A percentile compares a stretch with the other conserved stretches of the same genome.
phyloP scores from a whole-genome alignment of 2,329 filamentous ascomycete species.

The Fusarium gaditjirri region DNA sequence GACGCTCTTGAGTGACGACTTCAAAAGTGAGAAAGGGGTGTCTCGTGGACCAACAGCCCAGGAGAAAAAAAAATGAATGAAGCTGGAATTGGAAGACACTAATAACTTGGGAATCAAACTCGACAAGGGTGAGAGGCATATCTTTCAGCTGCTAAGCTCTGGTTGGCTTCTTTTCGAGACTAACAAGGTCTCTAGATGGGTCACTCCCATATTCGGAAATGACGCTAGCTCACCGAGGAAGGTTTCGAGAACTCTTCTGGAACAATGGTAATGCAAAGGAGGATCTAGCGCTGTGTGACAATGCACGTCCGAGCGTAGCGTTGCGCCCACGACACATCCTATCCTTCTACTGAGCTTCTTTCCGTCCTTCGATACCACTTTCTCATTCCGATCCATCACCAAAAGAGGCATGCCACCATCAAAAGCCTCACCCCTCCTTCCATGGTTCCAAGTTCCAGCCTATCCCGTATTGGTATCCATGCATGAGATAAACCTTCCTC shows the following conservation, averaged over 20 bases:
- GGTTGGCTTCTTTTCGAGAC: constrained; percentile 45
- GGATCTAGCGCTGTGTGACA: constrained; percentile 33
- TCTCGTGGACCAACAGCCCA: not conserved
- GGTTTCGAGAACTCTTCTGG: constrained; percentile 52
- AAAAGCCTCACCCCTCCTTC: constrained; percentile 24
- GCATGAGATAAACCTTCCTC: constrained; percentile 6
- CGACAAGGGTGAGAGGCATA: constrained; percentile 1
- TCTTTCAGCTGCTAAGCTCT: constrained; percentile 21
- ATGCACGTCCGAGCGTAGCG: constrained; percentile 36
- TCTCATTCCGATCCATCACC: constrained; percentile 30
- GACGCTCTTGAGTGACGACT: constrained; percentile 19
- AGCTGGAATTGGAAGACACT: constrained; percentile 18
- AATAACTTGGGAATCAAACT: constrained; percentile 24
- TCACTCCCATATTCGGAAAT: constrained; percentile 43
- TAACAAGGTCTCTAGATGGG: constrained; percentile 30
- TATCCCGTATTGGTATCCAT: not conserved
- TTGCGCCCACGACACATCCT: constrained; percentile 26
- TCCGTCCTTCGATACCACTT: constrained; percentile 19
- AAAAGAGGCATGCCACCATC: constrained; percentile 15
- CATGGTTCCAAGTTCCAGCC: not conserved
- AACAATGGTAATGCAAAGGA: constrained; percentile 36
- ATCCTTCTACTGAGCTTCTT: constrained; percentile 39
- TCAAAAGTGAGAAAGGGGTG: constrained; percentile 24
- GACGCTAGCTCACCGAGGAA: constrained; percentile 48
- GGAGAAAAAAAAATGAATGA: constrained; percentile 7